These are phyloP conservation scores for Lipomyces orientalis DNA, from an alignment of 805 yeast species.

Conservation along the genomic window DNA sequence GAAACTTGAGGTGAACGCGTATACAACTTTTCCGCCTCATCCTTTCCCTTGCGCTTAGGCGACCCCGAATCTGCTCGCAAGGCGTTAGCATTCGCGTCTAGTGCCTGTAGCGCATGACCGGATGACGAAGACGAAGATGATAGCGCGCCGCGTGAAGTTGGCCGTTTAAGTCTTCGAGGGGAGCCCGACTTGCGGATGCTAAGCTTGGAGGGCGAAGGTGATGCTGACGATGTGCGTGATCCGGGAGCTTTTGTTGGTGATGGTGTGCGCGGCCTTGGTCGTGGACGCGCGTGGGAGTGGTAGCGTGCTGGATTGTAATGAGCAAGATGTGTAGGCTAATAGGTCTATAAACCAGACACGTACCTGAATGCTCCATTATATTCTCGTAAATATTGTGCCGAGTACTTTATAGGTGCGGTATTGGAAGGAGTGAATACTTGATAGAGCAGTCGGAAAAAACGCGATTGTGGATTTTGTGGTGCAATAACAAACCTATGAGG, in stretches of 20 bases:
- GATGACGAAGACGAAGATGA: slow-evolving; percentile 4
- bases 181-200: background rate
- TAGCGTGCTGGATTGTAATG: background rate
- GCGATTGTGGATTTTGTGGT: background rate
- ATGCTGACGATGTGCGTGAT: background rate
- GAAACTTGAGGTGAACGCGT: background rate
- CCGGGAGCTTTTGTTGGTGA: slow-evolving; percentile 11
- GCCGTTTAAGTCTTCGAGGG: background rate
- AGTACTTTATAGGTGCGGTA: background rate
- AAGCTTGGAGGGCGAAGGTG: background rate
- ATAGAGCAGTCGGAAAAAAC: background rate
- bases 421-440: background rate
- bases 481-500: background rate
- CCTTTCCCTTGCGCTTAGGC: background rate
- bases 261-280: slow-evolving; percentile 18
- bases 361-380: slow-evolving; percentile 7
- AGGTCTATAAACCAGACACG: background rate
- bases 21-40: background rate
- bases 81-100: slow-evolving; percentile 21
- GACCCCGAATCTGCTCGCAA: background rate
- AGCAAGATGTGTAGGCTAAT: background rate
- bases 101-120: slow-evolving; percentile 10
- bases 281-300: background rate
- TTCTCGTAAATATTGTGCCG: background rate
- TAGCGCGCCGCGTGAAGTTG: background rate